Evolutionary conservation across 1,284 basidiomycete species (phyloP), one percentile per base, ranked within the genome.

Genomic region (Austropuccinia psidii): DNA sequence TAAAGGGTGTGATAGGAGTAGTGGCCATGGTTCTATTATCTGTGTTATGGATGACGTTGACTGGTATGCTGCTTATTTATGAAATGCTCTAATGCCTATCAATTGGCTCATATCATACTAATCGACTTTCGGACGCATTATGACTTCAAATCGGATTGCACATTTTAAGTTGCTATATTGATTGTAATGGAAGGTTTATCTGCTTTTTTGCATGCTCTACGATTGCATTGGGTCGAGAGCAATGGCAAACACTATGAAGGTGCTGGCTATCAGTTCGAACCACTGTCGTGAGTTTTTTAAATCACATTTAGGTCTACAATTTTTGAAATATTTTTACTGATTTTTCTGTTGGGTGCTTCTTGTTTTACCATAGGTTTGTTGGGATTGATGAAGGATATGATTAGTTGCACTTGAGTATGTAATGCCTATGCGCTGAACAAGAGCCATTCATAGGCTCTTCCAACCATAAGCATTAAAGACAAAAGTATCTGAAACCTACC

Each of bases 211-310:
- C 95, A 98, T 81, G 94, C 95, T 8, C 85, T 98, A 76, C 89
- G 96, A 82, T 85, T 98, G 77, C 94, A 78, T 73, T 82, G 81
- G 84, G 94, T 97, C 76, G 94, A 98, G 82, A 90, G 89, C 62
- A 94, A 94, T 83, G 93, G 92, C 83, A 98, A 98, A 85, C 92
- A 94, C 81, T 97, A 91, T 82, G 88, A 90, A 82, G 93, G 91
- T 45, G 89, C 86, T 75, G 92, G 93, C 79, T 88, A 92, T 29
- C 49, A 52, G 43, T 67, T 67, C 21, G 65, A 67, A 52, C 65
- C 65, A 17, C 50, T 67, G 19, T 54, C 65, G 65, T 67, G 35
- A 2, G 65, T 67, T 21, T 49, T 31, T 47, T 47, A 13, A 4
- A 3, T 24, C 27, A 21, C 31, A 21, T 37, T 50, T 5, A 9